Evolutionary conservation across 1,284 basidiomycete genomes (phyloP).

Genomic region (Malassezia arunalokei): DNA sequence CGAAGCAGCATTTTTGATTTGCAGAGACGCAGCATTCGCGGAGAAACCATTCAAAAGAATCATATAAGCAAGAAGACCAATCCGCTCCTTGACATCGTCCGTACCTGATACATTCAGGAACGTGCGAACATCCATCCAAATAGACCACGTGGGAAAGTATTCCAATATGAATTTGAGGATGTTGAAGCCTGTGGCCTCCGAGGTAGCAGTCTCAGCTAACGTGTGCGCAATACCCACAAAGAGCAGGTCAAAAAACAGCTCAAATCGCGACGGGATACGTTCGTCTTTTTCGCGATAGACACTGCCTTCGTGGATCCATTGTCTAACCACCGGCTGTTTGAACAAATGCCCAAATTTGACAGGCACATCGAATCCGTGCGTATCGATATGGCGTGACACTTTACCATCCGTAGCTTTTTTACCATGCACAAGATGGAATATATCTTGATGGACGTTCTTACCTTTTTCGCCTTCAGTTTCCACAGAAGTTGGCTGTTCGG

Average conservation of each 20-base stretch:
- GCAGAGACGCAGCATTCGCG: slow-evolving; percentile 31
- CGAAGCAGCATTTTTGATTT: slow-evolving; percentile 10
- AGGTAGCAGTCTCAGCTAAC: slow-evolving; percentile 27
- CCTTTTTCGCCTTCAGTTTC: not conserved
- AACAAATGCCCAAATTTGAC: slow-evolving; percentile 34
- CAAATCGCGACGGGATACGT: slow-evolving; percentile 37
- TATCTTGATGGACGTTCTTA: not conserved
- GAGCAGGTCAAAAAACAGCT: slow-evolving; percentile 45
- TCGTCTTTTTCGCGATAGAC: slow-evolving; percentile 40
- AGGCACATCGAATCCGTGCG: slow-evolving; percentile 30
- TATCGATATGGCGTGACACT: slow-evolving; percentile 14
- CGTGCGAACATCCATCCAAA: slow-evolving; percentile 37
- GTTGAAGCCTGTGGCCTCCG: slow-evolving; percentile 24
- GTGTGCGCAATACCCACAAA: slow-evolving; percentile 38
- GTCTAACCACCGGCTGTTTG: slow-evolving; percentile 41
- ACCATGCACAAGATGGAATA: not conserved
- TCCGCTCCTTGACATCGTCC: slow-evolving; percentile 39
- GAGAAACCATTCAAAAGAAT: slow-evolving; percentile 39
- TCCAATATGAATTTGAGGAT: slow-evolving; percentile 40
- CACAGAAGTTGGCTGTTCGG: not conserved
- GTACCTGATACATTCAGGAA: slow-evolving; percentile 41
- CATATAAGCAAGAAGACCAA: slow-evolving; percentile 40
- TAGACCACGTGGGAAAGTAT: slow-evolving; percentile 37
- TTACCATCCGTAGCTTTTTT: not conserved
- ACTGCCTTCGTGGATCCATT: slow-evolving; percentile 40